Evolutionary conservation across 2,329 filamentous ascomycete species (phyloP).

Genomic region (Xylaria sp.): DNA sequence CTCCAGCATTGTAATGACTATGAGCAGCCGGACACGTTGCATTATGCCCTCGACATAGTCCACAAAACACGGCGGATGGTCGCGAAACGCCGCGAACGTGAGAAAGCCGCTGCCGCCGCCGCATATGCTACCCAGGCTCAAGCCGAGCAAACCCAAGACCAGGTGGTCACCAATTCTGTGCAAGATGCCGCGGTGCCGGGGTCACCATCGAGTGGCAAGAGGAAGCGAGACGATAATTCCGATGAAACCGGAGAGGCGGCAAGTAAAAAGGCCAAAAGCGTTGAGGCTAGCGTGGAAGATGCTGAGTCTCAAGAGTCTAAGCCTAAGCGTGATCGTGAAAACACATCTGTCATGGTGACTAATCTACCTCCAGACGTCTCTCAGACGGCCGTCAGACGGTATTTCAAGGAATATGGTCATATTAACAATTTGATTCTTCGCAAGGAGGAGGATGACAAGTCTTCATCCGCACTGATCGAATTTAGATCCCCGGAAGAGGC

Average conservation of each 20-base stretch:
- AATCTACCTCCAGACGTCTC: constrained; percentile 78
- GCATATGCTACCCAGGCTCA: constrained; percentile 59
- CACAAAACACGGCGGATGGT: constrained; percentile 75
- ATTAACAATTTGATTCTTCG: constrained; percentile 81
- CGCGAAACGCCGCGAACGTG: constrained; percentile 71
- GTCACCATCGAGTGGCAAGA: constrained; percentile 66
- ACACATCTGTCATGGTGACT: constrained; percentile 84
- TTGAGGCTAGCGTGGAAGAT: constrained; percentile 49
- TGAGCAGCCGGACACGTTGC: constrained; percentile 80
- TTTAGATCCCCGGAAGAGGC: constrained; percentile 86
- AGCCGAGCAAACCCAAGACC: constrained; percentile 52
- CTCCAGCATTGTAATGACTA: constrained; percentile 89
- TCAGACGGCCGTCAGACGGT: constrained; percentile 81
- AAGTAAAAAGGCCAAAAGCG: constrained; percentile 74
- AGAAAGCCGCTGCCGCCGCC: constrained; percentile 70
- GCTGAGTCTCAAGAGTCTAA: constrained; percentile 52
- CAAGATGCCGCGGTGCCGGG: constrained; percentile 47
- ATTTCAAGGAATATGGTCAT: constrained; percentile 90
- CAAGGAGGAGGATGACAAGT: constrained; percentile 68
- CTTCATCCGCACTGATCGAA: constrained; percentile 81
- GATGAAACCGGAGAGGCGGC: constrained; percentile 63
- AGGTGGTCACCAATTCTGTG: constrained; percentile 45
- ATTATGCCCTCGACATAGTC: constrained; percentile 77
- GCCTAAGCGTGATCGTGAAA: constrained; percentile 86
- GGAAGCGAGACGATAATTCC: constrained; percentile 75